These are phyloP conservation scores for Acacia acuminata DNA, from an alignment of 306 rosid species.

Conservation along the genomic window DNA sequence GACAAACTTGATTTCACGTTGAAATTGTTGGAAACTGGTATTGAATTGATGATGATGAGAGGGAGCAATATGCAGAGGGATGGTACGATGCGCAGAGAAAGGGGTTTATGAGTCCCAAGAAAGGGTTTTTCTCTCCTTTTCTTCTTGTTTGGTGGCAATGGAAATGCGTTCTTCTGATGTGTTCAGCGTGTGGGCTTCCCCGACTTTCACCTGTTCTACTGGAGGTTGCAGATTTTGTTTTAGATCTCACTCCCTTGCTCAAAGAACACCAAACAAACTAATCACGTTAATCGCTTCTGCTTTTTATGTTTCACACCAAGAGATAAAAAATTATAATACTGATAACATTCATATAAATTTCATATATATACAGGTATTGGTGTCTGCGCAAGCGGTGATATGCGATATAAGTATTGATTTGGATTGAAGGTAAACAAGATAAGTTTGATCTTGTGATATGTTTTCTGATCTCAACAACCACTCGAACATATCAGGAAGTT, in stretches of 20 bases:
- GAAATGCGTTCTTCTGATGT: conserved; percentile 33
- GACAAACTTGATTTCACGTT: background rate
- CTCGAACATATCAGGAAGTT: too few relatives aligned
- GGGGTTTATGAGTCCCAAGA: conserved; percentile 72
- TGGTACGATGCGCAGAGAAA: conserved; percentile 22
- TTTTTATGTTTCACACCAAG: background rate
- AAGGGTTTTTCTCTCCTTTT: conserved; percentile 43
- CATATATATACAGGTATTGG: too few relatives aligned
- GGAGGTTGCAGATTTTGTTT: conserved; percentile 33
- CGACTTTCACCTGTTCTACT: conserved; percentile 62
- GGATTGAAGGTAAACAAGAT: too few relatives aligned
- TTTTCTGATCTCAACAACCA: too few relatives aligned
- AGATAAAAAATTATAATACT: too few relatives aligned
- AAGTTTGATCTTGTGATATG: too few relatives aligned
- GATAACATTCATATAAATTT: too few relatives aligned
- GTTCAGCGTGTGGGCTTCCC: conserved; percentile 52
- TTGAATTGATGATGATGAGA: background rate
- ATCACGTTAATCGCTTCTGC: background rate
- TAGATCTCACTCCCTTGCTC: background rate
- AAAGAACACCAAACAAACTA: background rate
- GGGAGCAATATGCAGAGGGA: background rate
- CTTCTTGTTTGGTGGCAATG: conserved; percentile 22
- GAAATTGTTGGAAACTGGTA: background rate
- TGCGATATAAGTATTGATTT: too few relatives aligned
- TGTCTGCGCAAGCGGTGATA: too few relatives aligned